Conservation (phyloP, 305 asterid species). For the Petunia hybrid region DNA sequence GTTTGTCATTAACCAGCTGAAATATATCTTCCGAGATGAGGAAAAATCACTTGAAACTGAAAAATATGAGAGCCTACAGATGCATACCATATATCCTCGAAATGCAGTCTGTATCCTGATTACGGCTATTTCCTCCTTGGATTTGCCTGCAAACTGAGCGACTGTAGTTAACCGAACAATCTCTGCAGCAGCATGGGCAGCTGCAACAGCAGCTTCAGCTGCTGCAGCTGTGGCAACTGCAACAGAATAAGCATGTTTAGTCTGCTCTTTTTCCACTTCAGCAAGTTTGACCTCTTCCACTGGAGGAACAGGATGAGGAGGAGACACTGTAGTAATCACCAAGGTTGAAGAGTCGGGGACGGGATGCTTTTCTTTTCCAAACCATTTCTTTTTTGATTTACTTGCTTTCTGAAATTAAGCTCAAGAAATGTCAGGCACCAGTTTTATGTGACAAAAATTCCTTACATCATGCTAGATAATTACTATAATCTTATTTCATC, state of each 20-base stretch:
- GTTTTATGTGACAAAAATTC: conserved; percentile 2
- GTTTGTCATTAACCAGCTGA: background rate
- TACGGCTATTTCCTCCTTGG: conserved; percentile 85
- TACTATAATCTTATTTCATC: conserved; percentile 18
- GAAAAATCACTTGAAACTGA: background rate
- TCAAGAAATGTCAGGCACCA: conserved; percentile 25
- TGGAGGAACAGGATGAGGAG: conserved; percentile 57
- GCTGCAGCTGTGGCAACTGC: conserved; percentile 81
- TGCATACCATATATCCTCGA: conserved; percentile 83
- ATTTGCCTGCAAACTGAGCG: conserved; percentile 66
- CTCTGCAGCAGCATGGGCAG: conserved; percentile 80
- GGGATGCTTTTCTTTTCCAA: conserved; percentile 58
- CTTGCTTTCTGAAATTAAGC: conserved; percentile 55
- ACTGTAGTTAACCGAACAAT: conserved; percentile 57
- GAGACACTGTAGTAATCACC: conserved; percentile 54
- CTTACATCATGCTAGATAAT: background rate
- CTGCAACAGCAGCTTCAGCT: conserved; percentile 75
- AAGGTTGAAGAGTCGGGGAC: conserved; percentile 48
- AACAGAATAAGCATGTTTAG: conserved; percentile 71
- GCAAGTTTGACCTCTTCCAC: conserved; percentile 62
- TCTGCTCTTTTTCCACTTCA: conserved; percentile 69
- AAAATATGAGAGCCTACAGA: background rate
- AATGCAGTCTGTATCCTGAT: conserved; percentile 89
- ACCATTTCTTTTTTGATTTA: conserved; percentile 52
- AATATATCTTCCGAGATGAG: background rate